These are phyloP conservation scores for Pyrus hybrid DNA, from an alignment of 331 rosid genomes.

Conservation along the genomic window DNA sequence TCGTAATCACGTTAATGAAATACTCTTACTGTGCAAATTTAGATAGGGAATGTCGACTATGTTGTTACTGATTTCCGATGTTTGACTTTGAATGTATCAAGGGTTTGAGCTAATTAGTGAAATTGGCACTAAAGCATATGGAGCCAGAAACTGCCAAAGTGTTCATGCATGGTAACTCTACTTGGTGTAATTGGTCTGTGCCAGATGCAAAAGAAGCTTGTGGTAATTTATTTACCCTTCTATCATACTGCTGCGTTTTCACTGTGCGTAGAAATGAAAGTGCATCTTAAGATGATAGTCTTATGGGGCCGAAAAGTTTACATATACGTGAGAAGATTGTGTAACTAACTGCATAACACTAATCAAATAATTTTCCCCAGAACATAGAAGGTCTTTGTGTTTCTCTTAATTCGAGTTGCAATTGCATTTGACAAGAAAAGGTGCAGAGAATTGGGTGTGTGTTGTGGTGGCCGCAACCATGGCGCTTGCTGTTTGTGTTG, in stretches of 20 bases:
- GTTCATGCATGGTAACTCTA: background rate
- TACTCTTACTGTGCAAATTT: background rate
- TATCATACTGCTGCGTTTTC: background rate
- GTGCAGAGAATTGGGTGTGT: slow-evolving; percentile 50
- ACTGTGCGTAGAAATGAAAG: background rate
- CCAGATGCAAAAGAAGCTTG: background rate
- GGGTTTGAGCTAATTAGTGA: background rate
- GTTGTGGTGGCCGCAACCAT: slow-evolving; percentile 44
- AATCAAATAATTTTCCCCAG: background rate
- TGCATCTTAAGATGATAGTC: background rate
- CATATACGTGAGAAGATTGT: background rate
- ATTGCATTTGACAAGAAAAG: slow-evolving; percentile 48
- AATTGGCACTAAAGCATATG: background rate
- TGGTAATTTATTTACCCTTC: background rate
- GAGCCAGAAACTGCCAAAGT: background rate
- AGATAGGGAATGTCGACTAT: background rate
- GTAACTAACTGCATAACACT: background rate
- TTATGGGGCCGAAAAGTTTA: background rate
- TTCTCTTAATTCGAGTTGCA: slow-evolving; percentile 56
- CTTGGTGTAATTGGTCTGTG: background rate
- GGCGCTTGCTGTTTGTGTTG: slow-evolving; percentile 53
- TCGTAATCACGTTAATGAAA: background rate
- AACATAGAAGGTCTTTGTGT: slow-evolving; percentile 14
- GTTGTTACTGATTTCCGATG: background rate
- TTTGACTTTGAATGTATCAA: background rate